Base-by-base conservation (phyloP, 345 rosid species). In the Camelina hispida region DNA sequence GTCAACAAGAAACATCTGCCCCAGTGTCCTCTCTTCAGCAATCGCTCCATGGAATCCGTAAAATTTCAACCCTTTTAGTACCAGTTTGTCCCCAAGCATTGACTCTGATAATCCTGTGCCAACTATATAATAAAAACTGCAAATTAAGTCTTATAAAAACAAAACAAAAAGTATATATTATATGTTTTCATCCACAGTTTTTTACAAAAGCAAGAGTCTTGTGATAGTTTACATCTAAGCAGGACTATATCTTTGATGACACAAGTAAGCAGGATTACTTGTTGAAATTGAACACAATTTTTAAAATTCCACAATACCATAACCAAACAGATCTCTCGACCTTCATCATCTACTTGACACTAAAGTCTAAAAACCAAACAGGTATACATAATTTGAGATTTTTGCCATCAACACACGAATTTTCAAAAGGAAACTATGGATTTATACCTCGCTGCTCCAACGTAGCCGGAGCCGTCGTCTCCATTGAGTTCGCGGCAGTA, bases 31-130 rank as follows among this genome's bases (percentile, higher is more conserved):
- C 70, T 92, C 97, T 81, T 90, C 97, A 7, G 82, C 28, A 74
- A 90, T 85, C 58, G 85, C 99, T 51, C 97, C 97, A 72, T 95
- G 99, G 81, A 78, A 84, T 14, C 96, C 97, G 35, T 94, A 96
- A 65, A 91, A 92, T 76, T 80, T 87, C 81, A 94, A 72, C 3
- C 97, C 99, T 80, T 89, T 86, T 11, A 94, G 66, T 66, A 85
- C 7, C 58, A 77, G 75, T 63, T 77, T 77, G 75, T 77, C 80
- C 3, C 75, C 66, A 23, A 32, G 16, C 66, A 55, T 55, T 63
- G 57, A 54, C 80, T 23, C 66, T 34, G 42, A 34, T 43, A 48
- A 43, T 69, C 22, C 74, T 51, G 20, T 60, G 40, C 38, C 37
- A 60, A 10, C 2, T 13, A 62, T 38, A 56, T 56, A 28, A 28